Evolutionary conservation across 2,329 filamentous ascomycete genomes (phyloP).

Genomic region (Chaetomium sp.): DNA sequence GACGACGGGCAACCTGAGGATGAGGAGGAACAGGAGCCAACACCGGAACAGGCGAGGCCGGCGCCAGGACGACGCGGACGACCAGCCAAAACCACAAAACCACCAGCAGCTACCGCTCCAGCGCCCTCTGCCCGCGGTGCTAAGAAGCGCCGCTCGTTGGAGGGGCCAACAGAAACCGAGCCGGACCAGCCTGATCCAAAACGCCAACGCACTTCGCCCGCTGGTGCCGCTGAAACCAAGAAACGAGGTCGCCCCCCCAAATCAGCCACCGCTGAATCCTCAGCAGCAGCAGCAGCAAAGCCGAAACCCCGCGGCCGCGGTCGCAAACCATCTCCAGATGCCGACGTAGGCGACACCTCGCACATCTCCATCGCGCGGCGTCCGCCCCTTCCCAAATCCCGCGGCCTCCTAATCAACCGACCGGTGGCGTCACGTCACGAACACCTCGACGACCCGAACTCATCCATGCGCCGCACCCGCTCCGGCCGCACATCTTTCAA

Average conservation of each 20-base stretch:
- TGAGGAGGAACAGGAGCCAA: conserved; percentile 26
- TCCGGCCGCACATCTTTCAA: conserved; percentile 72
- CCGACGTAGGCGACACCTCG: conserved; percentile 40
- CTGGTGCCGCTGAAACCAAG: conserved; percentile 19
- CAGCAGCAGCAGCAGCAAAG: not conserved
- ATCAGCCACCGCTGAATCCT: conserved; percentile 3
- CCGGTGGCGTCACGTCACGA: conserved; percentile 26
- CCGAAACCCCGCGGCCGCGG: conserved; percentile 23
- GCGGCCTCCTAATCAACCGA: conserved; percentile 48
- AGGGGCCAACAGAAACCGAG: conserved; percentile 17
- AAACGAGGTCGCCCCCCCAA: conserved; percentile 15
- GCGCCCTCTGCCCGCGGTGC: conserved; percentile 6
- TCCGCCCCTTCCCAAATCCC: conserved; percentile 49
- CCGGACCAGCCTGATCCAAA: conserved; percentile 22
- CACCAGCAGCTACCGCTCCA: conserved; percentile 20
- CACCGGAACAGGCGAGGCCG: conserved; percentile 18
- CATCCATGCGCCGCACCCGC: conserved; percentile 54
- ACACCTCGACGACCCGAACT: conserved; percentile 32
- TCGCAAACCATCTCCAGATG: conserved; percentile 32
- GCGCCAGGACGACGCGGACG: conserved; percentile 21
- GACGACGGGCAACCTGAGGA: conserved; percentile 18
- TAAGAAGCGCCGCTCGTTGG: conserved; percentile 25
- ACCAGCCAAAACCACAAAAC: conserved; percentile 21
- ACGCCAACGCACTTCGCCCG: conserved; percentile 16
- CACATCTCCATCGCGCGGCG: conserved; percentile 44